Percentiles rank a stretch among this genome's conserved stretches.
Conservation (phyloP, 306 rosid species). For the Dryas drummondii region DNA sequence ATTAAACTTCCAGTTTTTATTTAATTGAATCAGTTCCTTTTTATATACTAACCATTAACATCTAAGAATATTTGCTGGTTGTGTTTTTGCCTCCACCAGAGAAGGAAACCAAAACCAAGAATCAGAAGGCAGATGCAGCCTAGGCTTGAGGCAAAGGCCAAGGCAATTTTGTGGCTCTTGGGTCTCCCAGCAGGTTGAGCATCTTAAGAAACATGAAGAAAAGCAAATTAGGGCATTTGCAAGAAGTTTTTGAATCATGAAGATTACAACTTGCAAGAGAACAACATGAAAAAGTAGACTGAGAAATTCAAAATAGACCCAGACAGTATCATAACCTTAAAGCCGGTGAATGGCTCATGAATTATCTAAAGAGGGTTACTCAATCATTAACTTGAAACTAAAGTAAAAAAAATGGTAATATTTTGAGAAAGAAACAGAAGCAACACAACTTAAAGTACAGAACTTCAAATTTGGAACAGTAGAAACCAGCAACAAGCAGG, state of each 20-base stretch:
- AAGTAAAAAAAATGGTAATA: constrained; percentile 24
- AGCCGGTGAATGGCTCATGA: constrained; percentile 3
- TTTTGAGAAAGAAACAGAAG: constrained; percentile 12
- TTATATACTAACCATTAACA: constrained; percentile 56
- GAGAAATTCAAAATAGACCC: constrained; percentile 4
- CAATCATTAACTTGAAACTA: constrained; percentile 24
- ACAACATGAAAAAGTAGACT: constrained; percentile 1
- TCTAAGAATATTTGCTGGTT: constrained; percentile 92
- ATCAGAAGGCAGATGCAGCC: constrained; percentile 73
- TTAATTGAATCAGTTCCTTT: background rate
- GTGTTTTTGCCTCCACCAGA: constrained; percentile 86
- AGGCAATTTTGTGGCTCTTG: constrained; percentile 67
- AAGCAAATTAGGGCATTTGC: constrained; percentile 13
- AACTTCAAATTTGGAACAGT: constrained; percentile 18
- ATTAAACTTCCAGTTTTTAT: background rate
- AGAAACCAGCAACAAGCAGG: constrained; percentile 20
- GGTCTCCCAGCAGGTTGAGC: constrained; percentile 50
- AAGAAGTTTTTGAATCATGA: constrained; percentile 7
- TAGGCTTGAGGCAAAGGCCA: constrained; percentile 81
- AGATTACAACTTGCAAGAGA: background rate
- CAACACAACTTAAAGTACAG: constrained; percentile 1
- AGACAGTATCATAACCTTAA: background rate
- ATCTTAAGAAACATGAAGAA: constrained; percentile 36
- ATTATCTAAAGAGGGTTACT: constrained; percentile 2
- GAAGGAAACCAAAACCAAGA: constrained; percentile 72